Conservation (phyloP, 331 rosid genomes). For the Rosa hybrid region DNA sequence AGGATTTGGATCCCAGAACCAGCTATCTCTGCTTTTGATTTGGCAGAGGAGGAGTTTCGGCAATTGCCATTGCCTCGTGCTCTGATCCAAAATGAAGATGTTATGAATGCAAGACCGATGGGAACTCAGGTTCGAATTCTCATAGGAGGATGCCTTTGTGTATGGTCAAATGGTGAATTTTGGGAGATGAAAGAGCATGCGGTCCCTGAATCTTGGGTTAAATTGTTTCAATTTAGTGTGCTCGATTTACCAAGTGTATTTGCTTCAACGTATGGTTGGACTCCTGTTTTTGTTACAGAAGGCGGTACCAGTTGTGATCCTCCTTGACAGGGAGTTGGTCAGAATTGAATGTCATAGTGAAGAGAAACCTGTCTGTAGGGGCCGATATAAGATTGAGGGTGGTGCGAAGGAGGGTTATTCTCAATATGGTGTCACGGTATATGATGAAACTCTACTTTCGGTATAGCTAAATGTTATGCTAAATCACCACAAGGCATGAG, state of each 20-base stretch:
- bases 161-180: neutral
- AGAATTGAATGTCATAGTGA: neutral
- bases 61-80: too few species aligned
- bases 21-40: too few species aligned
- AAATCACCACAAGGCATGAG: too few species aligned
- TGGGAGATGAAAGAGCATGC: neutral
- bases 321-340: neutral
- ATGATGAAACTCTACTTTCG: neutral
- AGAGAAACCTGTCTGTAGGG: neutral
- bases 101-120: too few species aligned
- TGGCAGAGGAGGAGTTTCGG: too few species aligned
- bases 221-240: neutral
- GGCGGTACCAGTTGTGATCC: neutral
- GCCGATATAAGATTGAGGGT: neutral
- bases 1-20: too few species aligned
- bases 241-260: neutral
- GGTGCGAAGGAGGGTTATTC: too few species aligned
- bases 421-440: too few species aligned
- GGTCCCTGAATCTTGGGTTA: neutral
- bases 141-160: too few species aligned
- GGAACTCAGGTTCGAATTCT: too few species aligned
- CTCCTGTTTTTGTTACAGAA: neutral
- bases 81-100: too few species aligned
- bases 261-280: neutral
- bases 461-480: neutral